Conservation (phyloP, 768 basidiomycete species). For the Phylloporus rhodoxanthus region DNA sequence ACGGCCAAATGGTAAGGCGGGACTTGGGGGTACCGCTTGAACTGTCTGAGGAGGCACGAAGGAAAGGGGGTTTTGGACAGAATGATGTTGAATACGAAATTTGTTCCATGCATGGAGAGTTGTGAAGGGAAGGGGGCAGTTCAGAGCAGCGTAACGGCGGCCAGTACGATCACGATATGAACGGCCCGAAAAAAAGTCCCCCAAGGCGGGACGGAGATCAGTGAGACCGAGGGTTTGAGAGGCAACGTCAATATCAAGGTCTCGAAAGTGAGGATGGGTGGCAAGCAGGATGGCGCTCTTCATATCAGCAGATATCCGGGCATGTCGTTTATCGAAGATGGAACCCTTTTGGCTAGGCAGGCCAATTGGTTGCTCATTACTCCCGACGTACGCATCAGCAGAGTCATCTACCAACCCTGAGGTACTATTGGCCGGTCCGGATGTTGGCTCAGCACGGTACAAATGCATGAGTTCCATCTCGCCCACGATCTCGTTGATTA, state of each 20-base stretch:
- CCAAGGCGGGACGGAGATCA: slow-evolving; percentile 6
- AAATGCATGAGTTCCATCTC: too few species aligned
- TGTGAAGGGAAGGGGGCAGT: slow-evolving; percentile 2
- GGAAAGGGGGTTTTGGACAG: not conserved
- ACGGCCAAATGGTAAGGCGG: not conserved
- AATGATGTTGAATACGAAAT: slow-evolving; percentile 4
- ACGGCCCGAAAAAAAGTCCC: not conserved
- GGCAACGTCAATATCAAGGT: not conserved
- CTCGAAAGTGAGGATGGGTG: not conserved
- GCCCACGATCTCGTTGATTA: slow-evolving; percentile 1
- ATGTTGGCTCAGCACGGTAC: too few species aligned
- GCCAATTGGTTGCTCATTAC: too few species aligned
- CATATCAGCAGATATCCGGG: too few species aligned
- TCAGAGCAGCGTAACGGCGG: not conserved
- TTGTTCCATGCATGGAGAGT: slow-evolving; percentile 2
- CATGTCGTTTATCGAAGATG: too few species aligned
- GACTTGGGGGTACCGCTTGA: slow-evolving; percentile 3
- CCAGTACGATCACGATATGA: not conserved
- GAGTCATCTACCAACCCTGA: not conserved
- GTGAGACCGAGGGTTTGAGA: not conserved
- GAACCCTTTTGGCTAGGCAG: too few species aligned
- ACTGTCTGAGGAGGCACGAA: slow-evolving; percentile 6
- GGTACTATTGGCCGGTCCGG: not conserved
- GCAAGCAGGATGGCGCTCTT: not conserved
- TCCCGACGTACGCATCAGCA: too few species aligned